phyloP scores from a whole-genome alignment of 306 rosid genomes.

The Citrullus amarus region DNA sequence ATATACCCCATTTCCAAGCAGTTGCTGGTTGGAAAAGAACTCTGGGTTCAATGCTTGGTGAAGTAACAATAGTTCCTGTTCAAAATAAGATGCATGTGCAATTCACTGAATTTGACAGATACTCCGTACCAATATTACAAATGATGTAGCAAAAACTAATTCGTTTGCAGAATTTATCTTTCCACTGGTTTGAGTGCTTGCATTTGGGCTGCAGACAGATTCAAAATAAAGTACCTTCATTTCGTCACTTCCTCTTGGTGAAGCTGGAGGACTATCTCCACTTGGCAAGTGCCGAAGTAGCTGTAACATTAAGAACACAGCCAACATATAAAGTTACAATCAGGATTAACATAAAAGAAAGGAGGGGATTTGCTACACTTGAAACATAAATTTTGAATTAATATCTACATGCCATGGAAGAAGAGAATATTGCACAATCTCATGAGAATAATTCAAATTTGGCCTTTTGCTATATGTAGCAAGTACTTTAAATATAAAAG shows the following conservation, averaged over 20 bases:
- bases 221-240: conserved; percentile 43
- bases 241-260: conserved; percentile 55
- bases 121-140: background rate
- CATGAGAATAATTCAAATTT: background rate
- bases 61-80: conserved; percentile 66
- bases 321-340: conserved; percentile 8
- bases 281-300: conserved; percentile 32
- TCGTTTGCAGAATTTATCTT: background rate
- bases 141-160: background rate
- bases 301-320: conserved; percentile 18
- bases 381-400: background rate
- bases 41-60: conserved; percentile 84
- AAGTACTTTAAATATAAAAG: background rate
- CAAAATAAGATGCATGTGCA: conserved; percentile 9
- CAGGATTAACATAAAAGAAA: background rate
- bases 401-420: background rate
- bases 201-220: conserved; percentile 7
- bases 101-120: background rate
- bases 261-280: conserved; percentile 47
- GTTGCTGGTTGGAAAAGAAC: conserved; percentile 55
- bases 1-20: conserved; percentile 71
- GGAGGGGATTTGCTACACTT: background rate
- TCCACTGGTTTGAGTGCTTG: background rate
- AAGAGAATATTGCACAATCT: background rate
- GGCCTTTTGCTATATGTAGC: background rate